Evolutionary conservation across 495 filamentous ascomycete genomes (phyloP).

Genomic region (Aspergillus cavernicola): DNA sequence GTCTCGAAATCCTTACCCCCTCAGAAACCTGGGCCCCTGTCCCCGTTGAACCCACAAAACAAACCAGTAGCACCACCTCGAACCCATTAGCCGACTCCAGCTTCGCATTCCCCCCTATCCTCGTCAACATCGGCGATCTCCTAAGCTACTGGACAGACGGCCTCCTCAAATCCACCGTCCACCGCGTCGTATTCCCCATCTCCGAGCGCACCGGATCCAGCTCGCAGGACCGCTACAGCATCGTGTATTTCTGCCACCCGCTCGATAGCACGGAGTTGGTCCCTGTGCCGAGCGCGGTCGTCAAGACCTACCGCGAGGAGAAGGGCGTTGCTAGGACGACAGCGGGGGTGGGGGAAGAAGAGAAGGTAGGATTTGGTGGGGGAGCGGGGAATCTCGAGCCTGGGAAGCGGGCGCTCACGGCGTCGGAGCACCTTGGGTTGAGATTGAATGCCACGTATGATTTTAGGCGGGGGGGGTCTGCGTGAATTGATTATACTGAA

Average conservation of each 20-base stretch:
- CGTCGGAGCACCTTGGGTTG: slow-evolving; percentile 75
- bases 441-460: slow-evolving; percentile 74
- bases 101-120: slow-evolving; percentile 66
- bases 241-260: slow-evolving; percentile 93
- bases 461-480: slow-evolving; percentile 24
- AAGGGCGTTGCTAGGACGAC: slow-evolving; percentile 20
- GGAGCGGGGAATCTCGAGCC: slow-evolving; percentile 37
- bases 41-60: slow-evolving; percentile 34
- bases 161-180: slow-evolving; percentile 77
- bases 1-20: slow-evolving; percentile 75
- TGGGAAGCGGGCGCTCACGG: slow-evolving; percentile 65
- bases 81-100: slow-evolving; percentile 17
- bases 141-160: slow-evolving; percentile 90
- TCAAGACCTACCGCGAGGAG: slow-evolving; percentile 39
- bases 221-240: slow-evolving; percentile 73
- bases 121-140: slow-evolving; percentile 91
- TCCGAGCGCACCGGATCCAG: slow-evolving; percentile 36
- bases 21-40: slow-evolving; percentile 43
- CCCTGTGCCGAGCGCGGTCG: slow-evolving; percentile 67
- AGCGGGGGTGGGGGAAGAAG: too few species aligned
- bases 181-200: slow-evolving; percentile 77
- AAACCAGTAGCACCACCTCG: background rate
- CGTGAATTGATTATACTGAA: background rate
- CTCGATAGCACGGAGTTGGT: slow-evolving; percentile 64
- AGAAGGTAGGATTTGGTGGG: slow-evolving; percentile 41